A percentile compares a stretch with the other conserved stretches of the same genome.
Evolutionary conservation across 495 filamentous ascomycete species (phyloP).

Genomic region (Lepidopterella palustris): DNA sequence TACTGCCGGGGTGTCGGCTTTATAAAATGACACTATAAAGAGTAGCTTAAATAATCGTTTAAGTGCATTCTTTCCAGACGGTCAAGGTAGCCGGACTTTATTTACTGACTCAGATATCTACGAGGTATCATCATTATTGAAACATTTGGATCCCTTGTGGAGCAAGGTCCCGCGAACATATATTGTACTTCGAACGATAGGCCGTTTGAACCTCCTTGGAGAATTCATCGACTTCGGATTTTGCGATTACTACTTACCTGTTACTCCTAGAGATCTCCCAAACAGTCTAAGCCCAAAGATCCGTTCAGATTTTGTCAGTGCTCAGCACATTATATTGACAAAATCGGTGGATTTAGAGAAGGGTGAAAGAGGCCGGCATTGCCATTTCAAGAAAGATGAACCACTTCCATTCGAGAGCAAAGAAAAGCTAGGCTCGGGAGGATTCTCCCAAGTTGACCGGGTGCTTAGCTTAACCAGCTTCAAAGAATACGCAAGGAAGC

Average conservation of each 20-base stretch:
- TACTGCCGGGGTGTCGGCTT: too few relatives aligned
- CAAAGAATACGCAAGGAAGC: constrained; percentile 13
- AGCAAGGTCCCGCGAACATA: constrained; percentile 13
- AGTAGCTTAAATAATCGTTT: too few relatives aligned
- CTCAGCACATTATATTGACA: constrained; percentile 7
- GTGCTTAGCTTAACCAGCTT: constrained; percentile 12
- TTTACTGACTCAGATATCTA: constrained; percentile 2
- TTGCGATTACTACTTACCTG: constrained; percentile 10
- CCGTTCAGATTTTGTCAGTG: not conserved
- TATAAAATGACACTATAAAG: too few relatives aligned
- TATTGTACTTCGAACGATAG: constrained; percentile 13
- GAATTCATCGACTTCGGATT: constrained; percentile 10
- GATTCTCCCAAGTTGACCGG: constrained; percentile 9
- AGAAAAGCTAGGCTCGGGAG: constrained; percentile 11
- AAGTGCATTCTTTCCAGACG: too few relatives aligned
- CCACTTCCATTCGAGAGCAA: constrained; percentile 12
- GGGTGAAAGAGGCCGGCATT: constrained; percentile 8
- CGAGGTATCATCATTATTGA: not conserved
- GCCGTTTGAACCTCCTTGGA: not conserved
- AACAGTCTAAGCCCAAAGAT: not conserved
- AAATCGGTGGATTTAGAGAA: constrained; percentile 16
- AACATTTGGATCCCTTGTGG: not conserved
- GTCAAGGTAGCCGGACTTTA: too few relatives aligned
- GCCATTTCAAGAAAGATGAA: constrained; percentile 10
- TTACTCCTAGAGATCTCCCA: constrained; percentile 2